Evolutionary conservation across 768 basidiomycete species (phyloP).

Genomic region (Calocybe cyanea): DNA sequence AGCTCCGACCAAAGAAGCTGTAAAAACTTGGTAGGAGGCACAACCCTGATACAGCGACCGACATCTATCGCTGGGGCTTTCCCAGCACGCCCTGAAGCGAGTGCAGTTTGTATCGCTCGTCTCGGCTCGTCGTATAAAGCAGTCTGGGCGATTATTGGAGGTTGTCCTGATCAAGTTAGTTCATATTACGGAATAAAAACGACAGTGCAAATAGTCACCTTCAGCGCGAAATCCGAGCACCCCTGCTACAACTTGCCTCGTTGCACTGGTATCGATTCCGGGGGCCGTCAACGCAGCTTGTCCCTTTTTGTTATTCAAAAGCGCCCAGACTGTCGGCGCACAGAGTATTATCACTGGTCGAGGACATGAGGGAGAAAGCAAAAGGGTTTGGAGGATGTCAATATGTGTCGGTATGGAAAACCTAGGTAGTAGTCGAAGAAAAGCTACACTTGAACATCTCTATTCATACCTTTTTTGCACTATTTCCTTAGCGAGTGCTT

Average conservation of each 20-base stretch:
- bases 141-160: conserved; percentile 21
- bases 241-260: conserved; percentile 35
- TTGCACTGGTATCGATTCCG: conserved; percentile 27
- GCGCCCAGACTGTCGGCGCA: conserved; percentile 46
- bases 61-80: conserved; percentile 66
- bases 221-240: conserved; percentile 32
- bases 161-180: conserved; percentile 15
- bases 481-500: conserved; percentile 58
- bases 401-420: conserved; percentile 47
- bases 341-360: conserved; percentile 63
- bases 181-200: conserved; percentile 9
- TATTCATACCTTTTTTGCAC: conserved; percentile 46
- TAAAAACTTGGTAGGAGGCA: conserved; percentile 59
- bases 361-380: conserved; percentile 65
- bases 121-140: conserved; percentile 52
- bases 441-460: neutral
- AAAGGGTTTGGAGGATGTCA: conserved; percentile 61
- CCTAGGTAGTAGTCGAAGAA: conserved; percentile 26
- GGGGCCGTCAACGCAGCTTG: conserved; percentile 15
- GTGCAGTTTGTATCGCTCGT: conserved; percentile 52
- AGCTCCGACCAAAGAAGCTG: conserved; percentile 68
- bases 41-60: conserved; percentile 57
- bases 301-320: conserved; percentile 37
- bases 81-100: conserved; percentile 54
- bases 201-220: conserved; percentile 27